These are phyloP conservation scores for Calonectria pteridis DNA, from an alignment of 2,329 filamentous ascomycete species.

Conservation along the genomic window DNA sequence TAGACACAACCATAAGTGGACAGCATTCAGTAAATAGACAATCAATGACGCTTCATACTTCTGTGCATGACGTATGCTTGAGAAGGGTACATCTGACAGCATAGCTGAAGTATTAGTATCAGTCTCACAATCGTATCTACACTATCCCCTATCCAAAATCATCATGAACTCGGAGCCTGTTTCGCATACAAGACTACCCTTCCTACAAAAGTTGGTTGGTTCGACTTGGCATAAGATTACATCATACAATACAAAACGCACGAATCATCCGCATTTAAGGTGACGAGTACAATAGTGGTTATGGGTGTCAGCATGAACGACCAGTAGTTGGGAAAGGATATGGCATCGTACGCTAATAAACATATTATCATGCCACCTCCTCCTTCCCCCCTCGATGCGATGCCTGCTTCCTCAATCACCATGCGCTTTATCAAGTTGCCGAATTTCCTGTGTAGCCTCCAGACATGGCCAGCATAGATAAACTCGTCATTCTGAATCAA, in stretches of 20 bases:
- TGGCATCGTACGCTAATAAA: neutral
- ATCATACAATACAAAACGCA: neutral
- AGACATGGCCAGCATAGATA: slow-evolving; percentile 45
- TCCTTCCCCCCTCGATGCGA: neutral
- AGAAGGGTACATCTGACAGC: neutral
- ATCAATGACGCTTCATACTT: neutral
- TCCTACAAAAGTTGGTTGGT: neutral
- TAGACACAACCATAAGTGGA: neutral
- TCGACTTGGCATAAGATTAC: neutral
- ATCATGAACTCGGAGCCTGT: neutral
- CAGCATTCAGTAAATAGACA: neutral
- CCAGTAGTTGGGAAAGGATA: too few species aligned
- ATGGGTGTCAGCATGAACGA: too few species aligned
- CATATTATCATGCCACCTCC: too few species aligned
- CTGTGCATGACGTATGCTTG: neutral
- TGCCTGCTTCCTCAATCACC: neutral
- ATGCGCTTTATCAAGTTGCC: neutral
- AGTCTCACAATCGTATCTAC: neutral
- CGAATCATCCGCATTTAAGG: neutral
- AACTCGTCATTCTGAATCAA: neutral
- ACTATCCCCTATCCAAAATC: neutral
- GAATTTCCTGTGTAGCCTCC: neutral
- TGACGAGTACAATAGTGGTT: neutral
- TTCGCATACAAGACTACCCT: neutral
- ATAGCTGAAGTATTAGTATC: neutral